Evolutionary conservation across 2,329 filamentous ascomycete species (phyloP).

Genomic region (Cucurbitaria berberidis): DNA sequence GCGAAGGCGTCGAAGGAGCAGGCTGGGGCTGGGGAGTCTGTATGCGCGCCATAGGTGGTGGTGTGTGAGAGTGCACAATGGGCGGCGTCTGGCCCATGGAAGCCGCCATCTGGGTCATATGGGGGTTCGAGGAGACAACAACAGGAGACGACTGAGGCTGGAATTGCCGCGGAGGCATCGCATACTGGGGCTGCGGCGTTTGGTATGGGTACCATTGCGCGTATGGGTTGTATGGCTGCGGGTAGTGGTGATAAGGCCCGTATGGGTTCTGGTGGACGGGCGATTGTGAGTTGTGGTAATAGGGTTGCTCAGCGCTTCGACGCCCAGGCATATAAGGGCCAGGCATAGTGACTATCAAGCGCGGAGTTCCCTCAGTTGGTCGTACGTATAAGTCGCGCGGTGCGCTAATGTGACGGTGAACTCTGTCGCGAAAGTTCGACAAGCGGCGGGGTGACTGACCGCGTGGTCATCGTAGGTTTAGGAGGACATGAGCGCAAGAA

Average conservation of each 20-base stretch:
- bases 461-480: too few species aligned
- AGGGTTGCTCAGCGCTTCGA: slow-evolving; percentile 50
- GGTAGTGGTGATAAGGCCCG: slow-evolving; percentile 40
- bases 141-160: slow-evolving; percentile 52
- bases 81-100: slow-evolving; percentile 46
- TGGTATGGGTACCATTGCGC: slow-evolving; percentile 51
- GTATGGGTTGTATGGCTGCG: slow-evolving; percentile 47
- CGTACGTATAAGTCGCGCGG: too few species aligned
- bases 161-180: slow-evolving; percentile 48
- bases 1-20: slow-evolving; percentile 44
- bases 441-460: too few species aligned
- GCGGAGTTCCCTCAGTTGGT: too few species aligned
- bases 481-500: too few species aligned
- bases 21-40: slow-evolving; percentile 42
- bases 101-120: slow-evolving; percentile 57
- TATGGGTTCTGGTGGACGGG: slow-evolving; percentile 36
- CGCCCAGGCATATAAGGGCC: slow-evolving; percentile 61
- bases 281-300: slow-evolving; percentile 39
- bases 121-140: slow-evolving; percentile 55
- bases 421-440: too few species aligned
- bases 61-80: slow-evolving; percentile 45
- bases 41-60: slow-evolving; percentile 41
- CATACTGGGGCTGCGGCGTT: slow-evolving; percentile 47
- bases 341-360: slow-evolving; percentile 74
- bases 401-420: too few species aligned